phyloP scores from a whole-genome alignment of 2,329 filamentous ascomycete species.

The Coniochaeta prunicola region DNA sequence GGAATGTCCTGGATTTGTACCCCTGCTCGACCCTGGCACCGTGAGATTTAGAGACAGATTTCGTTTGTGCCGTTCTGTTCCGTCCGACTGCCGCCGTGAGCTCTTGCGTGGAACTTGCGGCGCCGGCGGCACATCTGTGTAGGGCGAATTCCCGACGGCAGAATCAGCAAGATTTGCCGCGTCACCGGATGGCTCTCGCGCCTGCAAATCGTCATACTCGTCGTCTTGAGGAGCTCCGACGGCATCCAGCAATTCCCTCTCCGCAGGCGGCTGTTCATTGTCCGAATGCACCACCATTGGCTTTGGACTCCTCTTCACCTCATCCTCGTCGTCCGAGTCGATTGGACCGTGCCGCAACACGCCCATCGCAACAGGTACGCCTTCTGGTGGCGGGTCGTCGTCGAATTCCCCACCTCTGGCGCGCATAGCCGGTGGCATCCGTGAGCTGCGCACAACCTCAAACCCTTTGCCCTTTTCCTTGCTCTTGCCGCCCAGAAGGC shows the following conservation, averaged over 20 bases:
- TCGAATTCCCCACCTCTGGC: constrained; percentile 47
- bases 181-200: constrained; percentile 56
- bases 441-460: constrained; percentile 85
- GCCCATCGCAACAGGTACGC: constrained; percentile 58
- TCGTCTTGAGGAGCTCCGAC: constrained; percentile 40
- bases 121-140: constrained; percentile 20
- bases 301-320: constrained; percentile 23
- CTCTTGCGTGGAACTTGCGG: constrained; percentile 65
- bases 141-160: constrained; percentile 26
- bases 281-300: constrained; percentile 16
- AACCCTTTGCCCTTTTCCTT: constrained; percentile 97
- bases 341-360: constrained; percentile 53
- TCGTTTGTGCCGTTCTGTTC: constrained; percentile 16
- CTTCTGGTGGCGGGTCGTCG: constrained; percentile 60
- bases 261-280: constrained; percentile 22
- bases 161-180: constrained; percentile 48
- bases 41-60: constrained; percentile 25
- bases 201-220: constrained; percentile 32
- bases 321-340: constrained; percentile 54
- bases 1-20: constrained; percentile 15
- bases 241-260: constrained; percentile 34
- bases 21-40: constrained; percentile 2
- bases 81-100: constrained; percentile 53
- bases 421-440: constrained; percentile 73
- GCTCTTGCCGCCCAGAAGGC: constrained; percentile 71